phyloP scores from a whole-genome alignment of 148 eudicot genomes.

The Rhododendron kiyosumense region DNA sequence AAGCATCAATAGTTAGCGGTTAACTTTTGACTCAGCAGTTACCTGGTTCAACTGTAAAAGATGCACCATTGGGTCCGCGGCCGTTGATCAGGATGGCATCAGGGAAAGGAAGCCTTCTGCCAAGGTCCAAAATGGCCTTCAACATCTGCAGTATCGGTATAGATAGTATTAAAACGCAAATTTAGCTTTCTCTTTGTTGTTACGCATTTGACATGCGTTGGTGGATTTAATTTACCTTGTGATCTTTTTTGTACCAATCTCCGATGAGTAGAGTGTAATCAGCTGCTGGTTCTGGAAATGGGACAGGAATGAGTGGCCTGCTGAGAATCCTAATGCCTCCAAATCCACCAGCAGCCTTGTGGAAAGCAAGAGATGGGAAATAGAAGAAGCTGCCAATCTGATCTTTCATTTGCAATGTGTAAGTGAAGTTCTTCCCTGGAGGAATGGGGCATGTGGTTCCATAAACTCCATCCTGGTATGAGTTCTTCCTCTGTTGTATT shows the following conservation, averaged over 20 bases:
- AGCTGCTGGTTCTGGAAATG: slow-evolving; percentile 58
- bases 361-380: slow-evolving; percentile 73
- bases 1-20: background rate
- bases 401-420: slow-evolving; percentile 71
- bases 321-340: slow-evolving; percentile 69
- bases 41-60: slow-evolving; percentile 66
- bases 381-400: slow-evolving; percentile 85
- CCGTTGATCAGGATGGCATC: slow-evolving; percentile 74
- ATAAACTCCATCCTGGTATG: slow-evolving; percentile 69
- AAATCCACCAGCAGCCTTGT: slow-evolving; percentile 83
- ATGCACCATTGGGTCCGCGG: slow-evolving; percentile 34
- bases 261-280: slow-evolving; percentile 69
- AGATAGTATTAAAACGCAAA: background rate
- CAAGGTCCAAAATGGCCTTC: slow-evolving; percentile 48
- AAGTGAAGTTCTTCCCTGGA: slow-evolving; percentile 71
- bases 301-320: slow-evolving; percentile 69
- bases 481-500: slow-evolving; percentile 72
- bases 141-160: slow-evolving; percentile 31
- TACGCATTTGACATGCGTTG: background rate
- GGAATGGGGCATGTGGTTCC: slow-evolving; percentile 96
- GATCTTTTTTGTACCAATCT: slow-evolving; percentile 59
- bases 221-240: slow-evolving; percentile 30
- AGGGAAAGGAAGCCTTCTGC: slow-evolving; percentile 48
- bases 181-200: background rate
- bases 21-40: background rate